Percentiles rank a stretch among this genome's conserved stretches.
phyloP scores from a whole-genome alignment of 2,329 filamentous ascomycete genomes.

The Paracoccidioides lutzii region DNA sequence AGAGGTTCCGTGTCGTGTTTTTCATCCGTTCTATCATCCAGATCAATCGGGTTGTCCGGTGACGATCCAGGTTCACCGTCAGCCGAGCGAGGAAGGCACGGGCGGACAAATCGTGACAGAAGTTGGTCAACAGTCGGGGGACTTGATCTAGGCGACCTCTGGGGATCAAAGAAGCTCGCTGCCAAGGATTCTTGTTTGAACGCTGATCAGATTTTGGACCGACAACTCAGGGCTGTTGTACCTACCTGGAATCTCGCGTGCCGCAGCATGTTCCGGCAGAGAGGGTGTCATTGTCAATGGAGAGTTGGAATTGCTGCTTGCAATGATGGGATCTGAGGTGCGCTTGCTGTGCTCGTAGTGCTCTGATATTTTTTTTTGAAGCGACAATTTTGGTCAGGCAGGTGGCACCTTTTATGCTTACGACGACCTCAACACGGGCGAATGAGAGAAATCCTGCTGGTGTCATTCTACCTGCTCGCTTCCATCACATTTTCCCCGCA shows the following conservation, averaged over 20 bases:
- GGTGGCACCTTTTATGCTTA: neutral
- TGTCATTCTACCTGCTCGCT: neutral
- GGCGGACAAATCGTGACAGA: too few species aligned
- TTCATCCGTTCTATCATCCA: too few species aligned
- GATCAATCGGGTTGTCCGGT: neutral
- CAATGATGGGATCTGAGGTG: neutral
- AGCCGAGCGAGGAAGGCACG: neutral
- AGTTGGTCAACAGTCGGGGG: neutral
- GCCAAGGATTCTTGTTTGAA: constrained; percentile 1
- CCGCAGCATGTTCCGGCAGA: neutral
- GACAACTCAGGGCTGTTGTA: neutral
- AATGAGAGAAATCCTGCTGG: neutral
- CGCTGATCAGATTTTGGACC: neutral
- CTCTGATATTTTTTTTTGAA: neutral
- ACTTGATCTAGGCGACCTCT: neutral
- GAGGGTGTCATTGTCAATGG: neutral
- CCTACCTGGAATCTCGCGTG: neutral
- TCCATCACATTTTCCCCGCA: too few species aligned
- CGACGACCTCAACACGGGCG: neutral
- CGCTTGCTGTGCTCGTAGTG: neutral
- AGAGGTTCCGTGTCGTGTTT: neutral
- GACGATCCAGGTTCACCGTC: neutral
- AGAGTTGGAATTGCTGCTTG: neutral
- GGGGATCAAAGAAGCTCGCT: neutral
- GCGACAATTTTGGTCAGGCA: neutral